Conservation (phyloP, 192 early-diverging fungal species). For the Piromyces finnis region DNA sequence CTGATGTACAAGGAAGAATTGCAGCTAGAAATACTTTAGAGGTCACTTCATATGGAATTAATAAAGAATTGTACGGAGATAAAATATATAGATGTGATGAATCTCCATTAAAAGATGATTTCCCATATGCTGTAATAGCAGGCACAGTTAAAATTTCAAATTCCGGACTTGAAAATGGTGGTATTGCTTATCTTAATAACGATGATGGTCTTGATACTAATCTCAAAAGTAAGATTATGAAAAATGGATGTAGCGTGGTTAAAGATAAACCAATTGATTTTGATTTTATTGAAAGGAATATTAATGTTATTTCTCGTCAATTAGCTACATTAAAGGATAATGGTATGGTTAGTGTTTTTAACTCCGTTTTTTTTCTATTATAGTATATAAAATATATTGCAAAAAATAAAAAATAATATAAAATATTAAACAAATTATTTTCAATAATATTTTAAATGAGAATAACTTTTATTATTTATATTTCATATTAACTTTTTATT, state of each 20-base stretch:
- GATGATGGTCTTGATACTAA: not conserved
- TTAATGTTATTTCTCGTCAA: not conserved
- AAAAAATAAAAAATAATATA: too few species aligned
- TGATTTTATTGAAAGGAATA: not conserved
- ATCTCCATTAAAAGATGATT: not conserved
- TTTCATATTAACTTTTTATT: too few species aligned
- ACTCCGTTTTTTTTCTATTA: too few species aligned
- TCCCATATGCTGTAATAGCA: not conserved
- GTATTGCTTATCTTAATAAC: not conserved
- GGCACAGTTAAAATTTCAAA: not conserved
- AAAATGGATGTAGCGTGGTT: not conserved
- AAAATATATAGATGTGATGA: not conserved
- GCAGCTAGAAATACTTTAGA: not conserved
- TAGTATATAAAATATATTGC: too few species aligned
- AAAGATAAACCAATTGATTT: not conserved
- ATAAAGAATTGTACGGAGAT: not conserved
- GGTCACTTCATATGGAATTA: not conserved
- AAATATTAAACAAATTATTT: too few species aligned
- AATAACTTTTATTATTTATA: too few species aligned
- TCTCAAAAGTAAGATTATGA: not conserved
- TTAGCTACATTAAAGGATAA: not conserved
- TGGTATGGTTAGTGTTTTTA: too few species aligned
- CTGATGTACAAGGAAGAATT: not conserved
- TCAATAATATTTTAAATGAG: too few species aligned
- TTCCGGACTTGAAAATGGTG: not conserved